Evolutionary conservation across 148 eudicot species (phyloP).

Genomic region (Amaranthus hypochondriacus): DNA sequence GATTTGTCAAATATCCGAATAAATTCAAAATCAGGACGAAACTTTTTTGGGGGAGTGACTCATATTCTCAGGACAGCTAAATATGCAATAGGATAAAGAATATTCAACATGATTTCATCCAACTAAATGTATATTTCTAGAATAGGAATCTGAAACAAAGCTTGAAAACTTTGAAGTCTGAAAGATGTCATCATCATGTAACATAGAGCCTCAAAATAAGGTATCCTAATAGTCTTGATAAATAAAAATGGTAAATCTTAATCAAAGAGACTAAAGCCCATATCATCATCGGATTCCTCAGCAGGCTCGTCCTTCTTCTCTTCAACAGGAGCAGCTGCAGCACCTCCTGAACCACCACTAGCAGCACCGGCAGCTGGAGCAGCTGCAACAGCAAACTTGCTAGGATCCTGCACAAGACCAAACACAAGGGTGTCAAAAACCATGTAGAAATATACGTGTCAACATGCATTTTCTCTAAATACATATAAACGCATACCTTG

Average conservation of each 20-base stretch:
- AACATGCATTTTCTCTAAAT: too few species aligned
- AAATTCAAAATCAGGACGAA: too few species aligned
- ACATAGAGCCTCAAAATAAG: too few species aligned
- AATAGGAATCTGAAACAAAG: not conserved
- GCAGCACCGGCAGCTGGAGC: slow-evolving; percentile 38
- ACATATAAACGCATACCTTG: slow-evolving; percentile 26
- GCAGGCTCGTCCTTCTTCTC: slow-evolving; percentile 60
- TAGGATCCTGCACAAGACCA: slow-evolving; percentile 48
- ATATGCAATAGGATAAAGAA: too few species aligned
- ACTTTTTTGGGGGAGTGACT: too few species aligned
- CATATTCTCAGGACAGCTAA: too few species aligned
- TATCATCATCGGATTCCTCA: slow-evolving; percentile 66
- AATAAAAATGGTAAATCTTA: slow-evolving; percentile 18
- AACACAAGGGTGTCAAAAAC: not conserved
- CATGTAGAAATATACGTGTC: not conserved
- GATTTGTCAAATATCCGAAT: too few species aligned
- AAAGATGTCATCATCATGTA: not conserved
- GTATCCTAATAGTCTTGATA: slow-evolving; percentile 8
- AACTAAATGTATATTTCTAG: too few species aligned
- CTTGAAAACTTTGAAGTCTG: not conserved
- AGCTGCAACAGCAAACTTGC: slow-evolving; percentile 61
- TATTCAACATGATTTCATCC: too few species aligned
- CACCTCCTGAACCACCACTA: slow-evolving; percentile 33
- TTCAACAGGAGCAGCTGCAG: slow-evolving; percentile 47
- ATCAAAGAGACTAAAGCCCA: slow-evolving; percentile 55